Evolutionary conservation across 2,329 filamentous ascomycete species (phyloP), one percentile per base, ranked within the genome.

Genomic region (Thielaviopsis ethacetica): DNA sequence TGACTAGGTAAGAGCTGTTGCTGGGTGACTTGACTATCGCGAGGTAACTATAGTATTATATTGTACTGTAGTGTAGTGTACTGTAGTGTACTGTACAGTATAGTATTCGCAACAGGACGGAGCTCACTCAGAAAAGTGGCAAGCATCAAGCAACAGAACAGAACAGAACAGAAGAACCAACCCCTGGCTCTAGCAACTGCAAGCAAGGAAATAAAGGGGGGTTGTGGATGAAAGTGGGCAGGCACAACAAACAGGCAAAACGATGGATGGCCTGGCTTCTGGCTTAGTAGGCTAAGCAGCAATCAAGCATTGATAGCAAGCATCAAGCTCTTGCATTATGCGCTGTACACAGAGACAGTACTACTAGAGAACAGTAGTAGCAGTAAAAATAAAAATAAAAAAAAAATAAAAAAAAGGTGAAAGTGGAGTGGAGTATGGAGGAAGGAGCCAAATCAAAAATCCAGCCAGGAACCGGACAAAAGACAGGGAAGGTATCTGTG

Each of bases 171-270:
- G n/a, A 41, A 41, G 3, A 17, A 19, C 44, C 44, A 49, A 26
- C 53, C 53, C 54, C 54, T 57, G 38, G 47, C 50, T 49, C 22
- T 15, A 26, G 47, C 24, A 54, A 47, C 21, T 38, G 34, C 41
- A 30, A 47, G 38, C 47, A 59, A 53, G 59, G 59, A 61, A 61
- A 61, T 61, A 61, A 61, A 61, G 59, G 59, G 59, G 56, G 51
- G 24, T 49, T 19, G 17, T 34, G 59, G 38, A 19, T 38, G 50
- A 30, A 54, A 54, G 22, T 53, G 41, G 27, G 53, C 50, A 44
- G 52, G 54, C 34, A 53, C 49, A 50, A 49, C 19, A 44, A 57
- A 53, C 26, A 57, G 44, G 22, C 50, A 54, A 54, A 38, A 54
- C 26, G 21, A 17, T 7, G 19, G 44, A 7, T 44, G 17, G 38